phyloP scores from a whole-genome alignment of 1,284 basidiomycete species.

The Porodaedalea pini region DNA sequence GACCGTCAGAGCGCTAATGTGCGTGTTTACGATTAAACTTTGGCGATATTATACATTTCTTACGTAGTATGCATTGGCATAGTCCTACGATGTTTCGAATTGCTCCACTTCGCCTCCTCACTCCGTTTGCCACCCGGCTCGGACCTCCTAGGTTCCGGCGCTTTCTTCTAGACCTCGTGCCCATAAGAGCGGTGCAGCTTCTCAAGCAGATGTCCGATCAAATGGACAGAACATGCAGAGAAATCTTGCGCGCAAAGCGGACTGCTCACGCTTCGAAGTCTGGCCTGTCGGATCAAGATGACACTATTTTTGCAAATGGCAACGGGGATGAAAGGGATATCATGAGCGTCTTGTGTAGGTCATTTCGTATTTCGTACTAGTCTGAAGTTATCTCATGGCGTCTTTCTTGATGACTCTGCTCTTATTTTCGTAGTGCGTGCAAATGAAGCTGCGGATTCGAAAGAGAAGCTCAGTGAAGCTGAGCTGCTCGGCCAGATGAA shows the following conservation, averaged over 20 bases:
- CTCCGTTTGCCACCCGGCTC: conserved; percentile 7
- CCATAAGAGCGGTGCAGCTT: conserved; percentile 34
- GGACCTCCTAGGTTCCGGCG: conserved; percentile 3
- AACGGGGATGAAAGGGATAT: conserved; percentile 33
- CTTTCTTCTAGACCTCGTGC: conserved; percentile 21
- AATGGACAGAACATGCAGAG: too few relatives aligned
- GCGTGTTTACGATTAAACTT: background rate
- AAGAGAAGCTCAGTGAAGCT: conserved; percentile 27
- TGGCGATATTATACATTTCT: too few relatives aligned
- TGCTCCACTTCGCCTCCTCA: background rate
- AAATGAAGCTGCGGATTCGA: too few relatives aligned
- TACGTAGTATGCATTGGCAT: too few relatives aligned
- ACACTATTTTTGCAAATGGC: conserved; percentile 25
- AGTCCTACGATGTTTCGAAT: conserved; percentile 2
- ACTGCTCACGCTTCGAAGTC: too few relatives aligned
- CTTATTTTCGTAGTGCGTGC: too few relatives aligned
- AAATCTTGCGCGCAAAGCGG: too few relatives aligned
- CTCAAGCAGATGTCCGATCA: too few relatives aligned
- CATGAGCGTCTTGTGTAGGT: conserved; percentile 32
- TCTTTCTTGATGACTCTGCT: background rate
- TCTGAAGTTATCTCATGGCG: background rate
- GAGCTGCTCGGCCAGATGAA: conserved; percentile 31
- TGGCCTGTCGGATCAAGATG: too few relatives aligned
- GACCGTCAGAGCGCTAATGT: conserved; percentile 50
- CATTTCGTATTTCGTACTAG: too few relatives aligned